These are phyloP conservation scores for Colletotrichum orchidophilum DNA, from an alignment of 2,329 filamentous ascomycete species.

Conservation along the genomic window DNA sequence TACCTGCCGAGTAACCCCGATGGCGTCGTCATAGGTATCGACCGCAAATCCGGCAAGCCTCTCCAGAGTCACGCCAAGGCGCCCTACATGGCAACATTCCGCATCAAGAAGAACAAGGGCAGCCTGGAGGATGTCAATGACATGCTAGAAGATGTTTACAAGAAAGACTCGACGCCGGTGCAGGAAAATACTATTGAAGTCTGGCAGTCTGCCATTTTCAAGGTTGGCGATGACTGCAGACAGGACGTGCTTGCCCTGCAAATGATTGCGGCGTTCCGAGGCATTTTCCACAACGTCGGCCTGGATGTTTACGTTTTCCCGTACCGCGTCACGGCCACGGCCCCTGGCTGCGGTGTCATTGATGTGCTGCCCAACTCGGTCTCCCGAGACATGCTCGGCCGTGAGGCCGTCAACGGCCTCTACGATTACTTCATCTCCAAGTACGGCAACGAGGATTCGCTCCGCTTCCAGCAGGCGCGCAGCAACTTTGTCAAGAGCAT, in stretches of 20 bases:
- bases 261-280: slow-evolving; percentile 97
- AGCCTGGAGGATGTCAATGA: slow-evolving; percentile 62
- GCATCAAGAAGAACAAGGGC: slow-evolving; percentile 83
- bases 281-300: slow-evolving; percentile 94
- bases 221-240: slow-evolving; percentile 97
- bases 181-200: slow-evolving; percentile 78
- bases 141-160: slow-evolving; percentile 58
- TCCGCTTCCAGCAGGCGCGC: slow-evolving; percentile 92
- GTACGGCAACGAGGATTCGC: slow-evolving; percentile 95
- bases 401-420: slow-evolving; percentile 96
- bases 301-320: slow-evolving; percentile 97
- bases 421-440: slow-evolving; percentile 99
- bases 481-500: slow-evolving; percentile 99
- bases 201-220: slow-evolving; percentile 99
- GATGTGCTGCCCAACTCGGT: slow-evolving; percentile 98
- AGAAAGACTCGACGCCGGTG: slow-evolving; percentile 42
- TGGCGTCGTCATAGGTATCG: slow-evolving; percentile 95
- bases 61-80: slow-evolving; percentile 98
- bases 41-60: slow-evolving; percentile 96
- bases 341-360: slow-evolving; percentile 96
- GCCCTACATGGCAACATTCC: slow-evolving; percentile 98
- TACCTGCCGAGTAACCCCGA: slow-evolving; percentile 98
- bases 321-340: slow-evolving; percentile 96
- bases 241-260: slow-evolving; percentile 97
- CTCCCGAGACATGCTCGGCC: slow-evolving; percentile 97